These are phyloP conservation scores for Sinapis alba DNA, from an alignment of 441 rosid species.

Conservation along the genomic window DNA sequence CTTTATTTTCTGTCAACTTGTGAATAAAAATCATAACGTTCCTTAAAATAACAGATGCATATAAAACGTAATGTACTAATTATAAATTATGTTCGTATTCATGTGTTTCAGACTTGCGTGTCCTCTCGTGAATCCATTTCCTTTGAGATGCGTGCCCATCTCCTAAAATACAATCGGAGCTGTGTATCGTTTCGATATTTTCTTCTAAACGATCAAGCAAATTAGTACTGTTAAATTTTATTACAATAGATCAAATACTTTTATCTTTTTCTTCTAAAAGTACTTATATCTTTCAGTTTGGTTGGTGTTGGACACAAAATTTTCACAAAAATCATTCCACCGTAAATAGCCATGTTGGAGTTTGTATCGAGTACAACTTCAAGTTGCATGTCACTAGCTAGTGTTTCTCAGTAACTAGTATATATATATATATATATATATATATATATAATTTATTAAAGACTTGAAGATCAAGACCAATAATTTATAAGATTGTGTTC, in stretches of 20 bases:
- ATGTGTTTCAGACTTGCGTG: conserved; percentile 17
- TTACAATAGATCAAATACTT: neutral
- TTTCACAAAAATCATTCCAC: neutral
- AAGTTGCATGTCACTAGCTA: neutral
- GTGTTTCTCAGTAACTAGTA: neutral
- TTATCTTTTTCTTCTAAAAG: too few species aligned
- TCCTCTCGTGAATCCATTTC: conserved; percentile 16
- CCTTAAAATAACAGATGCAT: neutral
- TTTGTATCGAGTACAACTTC: neutral
- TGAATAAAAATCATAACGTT: conserved; percentile 2
- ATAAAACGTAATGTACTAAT: neutral
- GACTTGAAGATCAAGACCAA: neutral
- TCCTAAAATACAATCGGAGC: conserved; percentile 20
- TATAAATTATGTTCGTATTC: neutral
- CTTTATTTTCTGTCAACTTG: neutral
- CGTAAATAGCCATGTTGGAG: neutral
- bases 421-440: too few species aligned
- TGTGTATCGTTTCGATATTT: conserved; percentile 21
- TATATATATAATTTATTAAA: neutral
- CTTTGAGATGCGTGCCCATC: conserved; percentile 40
- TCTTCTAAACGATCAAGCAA: neutral
- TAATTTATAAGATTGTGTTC: neutral
- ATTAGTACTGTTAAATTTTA: neutral
- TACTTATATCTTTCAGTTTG: neutral
- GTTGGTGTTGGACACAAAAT: neutral